Conservation (phyloP, 129 eudicot genomes). For the Centrapalus pauciflorus region DNA sequence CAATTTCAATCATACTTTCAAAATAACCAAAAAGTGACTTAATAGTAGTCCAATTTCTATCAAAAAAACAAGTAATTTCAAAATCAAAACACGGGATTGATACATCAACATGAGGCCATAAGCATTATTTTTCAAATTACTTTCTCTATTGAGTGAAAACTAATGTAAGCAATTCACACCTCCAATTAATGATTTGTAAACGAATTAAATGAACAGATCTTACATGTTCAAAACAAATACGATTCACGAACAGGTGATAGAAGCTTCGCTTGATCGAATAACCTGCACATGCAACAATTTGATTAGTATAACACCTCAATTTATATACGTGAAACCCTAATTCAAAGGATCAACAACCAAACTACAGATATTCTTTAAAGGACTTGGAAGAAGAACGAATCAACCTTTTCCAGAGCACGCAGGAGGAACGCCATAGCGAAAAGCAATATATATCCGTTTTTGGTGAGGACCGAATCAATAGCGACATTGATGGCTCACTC, state of each 20-base stretch:
- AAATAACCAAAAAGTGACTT: too few species aligned
- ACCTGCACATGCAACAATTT: conserved; percentile 13
- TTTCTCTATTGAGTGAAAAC: too few species aligned
- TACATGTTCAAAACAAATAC: conserved; percentile 18
- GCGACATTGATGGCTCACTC: conserved; percentile 8
- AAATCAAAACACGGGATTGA: too few species aligned
- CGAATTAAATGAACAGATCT: background rate
- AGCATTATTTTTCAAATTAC: too few species aligned
- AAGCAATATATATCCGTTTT: background rate
- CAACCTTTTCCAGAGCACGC: conserved; percentile 8
- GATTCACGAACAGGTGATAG: conserved; percentile 7
- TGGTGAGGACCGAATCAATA: conserved; percentile 20
- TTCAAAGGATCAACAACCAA: background rate
- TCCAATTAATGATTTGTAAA: background rate
- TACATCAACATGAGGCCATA: too few species aligned
- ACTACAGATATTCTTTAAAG: background rate
- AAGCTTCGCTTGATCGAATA: conserved; percentile 8
- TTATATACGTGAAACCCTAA: conserved; percentile 8
- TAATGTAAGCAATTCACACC: too few species aligned
- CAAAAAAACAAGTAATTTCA: too few species aligned
- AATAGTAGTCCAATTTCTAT: too few species aligned
- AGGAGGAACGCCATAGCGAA: conserved; percentile 1
- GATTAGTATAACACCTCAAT: background rate
- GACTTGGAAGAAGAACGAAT: background rate
- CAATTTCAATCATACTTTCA: too few species aligned